phyloP scores from a whole-genome alignment of 1,284 basidiomycete species.

The Peniophora sp. region DNA sequence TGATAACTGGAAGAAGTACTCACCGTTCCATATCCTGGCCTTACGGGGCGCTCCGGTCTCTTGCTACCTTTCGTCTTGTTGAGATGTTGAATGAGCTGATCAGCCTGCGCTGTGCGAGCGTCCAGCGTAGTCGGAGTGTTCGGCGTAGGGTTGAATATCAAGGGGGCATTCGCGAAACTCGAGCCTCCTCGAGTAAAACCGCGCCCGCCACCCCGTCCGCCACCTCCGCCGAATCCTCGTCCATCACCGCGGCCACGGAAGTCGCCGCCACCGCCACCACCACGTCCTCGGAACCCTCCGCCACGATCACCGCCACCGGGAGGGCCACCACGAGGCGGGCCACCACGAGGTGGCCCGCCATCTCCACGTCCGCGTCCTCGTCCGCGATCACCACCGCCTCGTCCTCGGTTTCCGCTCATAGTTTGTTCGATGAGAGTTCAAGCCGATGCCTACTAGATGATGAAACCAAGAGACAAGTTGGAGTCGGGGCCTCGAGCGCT shows the following conservation, averaged over 20 bases:
- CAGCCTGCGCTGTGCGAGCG: conserved; percentile 29
- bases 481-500: neutral
- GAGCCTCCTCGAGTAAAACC: conserved; percentile 17
- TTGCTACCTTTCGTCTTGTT: conserved; percentile 23
- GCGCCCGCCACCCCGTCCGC: conserved; percentile 9
- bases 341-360: conserved; percentile 6
- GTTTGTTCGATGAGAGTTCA: too few species aligned
- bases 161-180: conserved; percentile 12
- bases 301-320: conserved; percentile 7
- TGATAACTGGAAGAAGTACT: neutral
- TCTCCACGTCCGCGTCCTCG: conserved; percentile 2
- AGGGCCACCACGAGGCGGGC: conserved; percentile 4
- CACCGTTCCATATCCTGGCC: conserved; percentile 60
- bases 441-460: too few species aligned
- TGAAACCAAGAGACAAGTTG: neutral
- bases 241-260: neutral
- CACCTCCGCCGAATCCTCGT: neutral
- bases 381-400: neutral
- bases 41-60: conserved; percentile 44
- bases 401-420: neutral
- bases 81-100: conserved; percentile 30
- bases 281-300: neutral
- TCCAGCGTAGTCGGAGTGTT: conserved; percentile 32
- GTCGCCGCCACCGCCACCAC: neutral
- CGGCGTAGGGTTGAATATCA: conserved; percentile 29